These are phyloP conservation scores for Pichia eremophila DNA, from an alignment of 805 yeast genomes.

Conservation along the genomic window DNA sequence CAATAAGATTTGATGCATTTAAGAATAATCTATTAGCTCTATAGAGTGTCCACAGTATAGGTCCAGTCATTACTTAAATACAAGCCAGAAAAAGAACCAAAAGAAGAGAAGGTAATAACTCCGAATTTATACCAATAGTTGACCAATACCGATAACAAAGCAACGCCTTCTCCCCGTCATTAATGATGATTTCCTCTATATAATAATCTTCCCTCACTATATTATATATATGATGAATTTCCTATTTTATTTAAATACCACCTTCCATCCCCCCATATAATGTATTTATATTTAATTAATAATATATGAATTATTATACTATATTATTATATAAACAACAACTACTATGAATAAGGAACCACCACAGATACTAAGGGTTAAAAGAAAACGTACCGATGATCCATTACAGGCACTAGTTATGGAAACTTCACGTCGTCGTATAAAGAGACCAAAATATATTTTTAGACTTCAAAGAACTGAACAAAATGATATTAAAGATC, in stretches of 20 bases:
- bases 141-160: no score
- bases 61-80: conserved; percentile 21
- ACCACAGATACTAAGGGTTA: conserved; percentile 72
- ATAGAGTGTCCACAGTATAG: conserved; percentile 18
- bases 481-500: conserved; percentile 19
- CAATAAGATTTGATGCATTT: conserved; percentile 27
- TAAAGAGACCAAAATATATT: conserved; percentile 23
- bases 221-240: no score
- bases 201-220: no score
- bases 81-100: not conserved
- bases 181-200: no score
- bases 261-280: no score
- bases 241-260: no score
- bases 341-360: conserved; percentile 8
- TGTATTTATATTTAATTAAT: no score
- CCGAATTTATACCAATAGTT: no score
- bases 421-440: conserved; percentile 26
- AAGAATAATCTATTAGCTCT: conserved; percentile 21
- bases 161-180: no score
- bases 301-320: no score
- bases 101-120: no score
- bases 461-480: conserved; percentile 43
- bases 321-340: not conserved
- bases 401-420: conserved; percentile 72
- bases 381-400: conserved; percentile 78